Conservation (phyloP, 2,329 filamentous ascomycete genomes). For the Phaeophleospora eucalypticola region DNA sequence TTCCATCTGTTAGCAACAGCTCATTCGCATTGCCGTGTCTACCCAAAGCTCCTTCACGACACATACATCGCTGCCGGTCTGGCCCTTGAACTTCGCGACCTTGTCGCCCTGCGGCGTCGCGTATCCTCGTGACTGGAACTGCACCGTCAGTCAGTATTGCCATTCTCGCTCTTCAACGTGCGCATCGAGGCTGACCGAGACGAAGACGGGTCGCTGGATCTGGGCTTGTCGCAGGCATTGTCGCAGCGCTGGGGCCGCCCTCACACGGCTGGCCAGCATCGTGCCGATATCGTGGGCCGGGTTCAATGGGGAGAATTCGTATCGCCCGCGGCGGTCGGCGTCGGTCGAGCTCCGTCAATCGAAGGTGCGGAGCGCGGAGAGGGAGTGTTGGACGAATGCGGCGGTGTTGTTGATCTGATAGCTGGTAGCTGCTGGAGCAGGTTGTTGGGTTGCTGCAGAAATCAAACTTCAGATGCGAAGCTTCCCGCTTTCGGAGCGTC, state of each 20-base stretch:
- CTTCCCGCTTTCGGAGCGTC: too few relatives aligned
- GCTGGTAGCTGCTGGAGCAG: background rate
- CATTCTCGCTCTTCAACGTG: background rate
- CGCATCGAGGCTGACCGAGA: conserved; percentile 8
- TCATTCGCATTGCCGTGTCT: conserved; percentile 3
- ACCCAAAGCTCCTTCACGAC: conserved; percentile 5
- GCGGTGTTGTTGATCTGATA: background rate
- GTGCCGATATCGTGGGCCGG: background rate
- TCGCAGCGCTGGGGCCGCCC: conserved; percentile 10
- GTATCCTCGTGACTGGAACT: conserved; percentile 19
- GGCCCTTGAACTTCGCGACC: conserved; percentile 90
- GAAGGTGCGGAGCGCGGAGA: background rate
- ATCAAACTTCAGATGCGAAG: too few relatives aligned
- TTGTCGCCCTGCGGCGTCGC: conserved; percentile 54
- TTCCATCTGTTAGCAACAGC: conserved; percentile 8
- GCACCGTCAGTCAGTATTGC: conserved; percentile 7
- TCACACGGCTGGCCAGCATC: conserved; percentile 13
- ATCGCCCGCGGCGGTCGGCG: conserved; percentile 6
- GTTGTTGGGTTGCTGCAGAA: too few relatives aligned
- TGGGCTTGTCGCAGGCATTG: conserved; percentile 12
- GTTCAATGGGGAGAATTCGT: background rate
- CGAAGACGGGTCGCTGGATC: conserved; percentile 13
- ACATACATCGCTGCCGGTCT: conserved; percentile 81
- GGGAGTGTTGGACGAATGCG: background rate
- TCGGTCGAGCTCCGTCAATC: background rate